These are phyloP conservation scores for Apophysomyces trapeziformis DNA, from an alignment of 371 early-diverging fungal species.

Conservation along the genomic window DNA sequence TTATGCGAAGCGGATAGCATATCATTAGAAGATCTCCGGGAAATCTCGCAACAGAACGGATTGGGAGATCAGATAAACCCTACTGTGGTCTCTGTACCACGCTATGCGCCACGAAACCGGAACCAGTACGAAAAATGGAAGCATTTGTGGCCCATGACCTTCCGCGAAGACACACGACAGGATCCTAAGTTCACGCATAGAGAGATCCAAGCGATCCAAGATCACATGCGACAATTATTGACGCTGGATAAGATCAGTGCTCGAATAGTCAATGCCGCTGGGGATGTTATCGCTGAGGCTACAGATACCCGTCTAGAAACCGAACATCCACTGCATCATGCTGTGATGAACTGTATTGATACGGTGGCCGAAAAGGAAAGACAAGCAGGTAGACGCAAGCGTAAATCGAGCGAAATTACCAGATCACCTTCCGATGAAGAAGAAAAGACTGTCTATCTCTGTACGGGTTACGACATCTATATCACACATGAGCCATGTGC, in stretches of 20 bases:
- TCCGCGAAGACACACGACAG: conserved; percentile 60
- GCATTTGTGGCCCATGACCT: conserved; percentile 62
- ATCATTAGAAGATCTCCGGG: conserved; percentile 15
- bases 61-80: conserved; percentile 22
- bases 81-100: conserved; percentile 36
- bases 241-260: conserved; percentile 30
- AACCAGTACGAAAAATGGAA: conserved; percentile 65
- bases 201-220: conserved; percentile 41
- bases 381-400: conserved; percentile 31
- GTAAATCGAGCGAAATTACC: conserved; percentile 25
- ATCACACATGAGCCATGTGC: conserved; percentile 71
- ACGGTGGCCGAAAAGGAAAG: conserved; percentile 42
- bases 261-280: conserved; percentile 51
- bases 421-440: conserved; percentile 1
- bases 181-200: conserved; percentile 51
- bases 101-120: conserved; percentile 57
- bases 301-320: conserved; percentile 49
- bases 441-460: conserved; percentile 50
- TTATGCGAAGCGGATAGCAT: conserved; percentile 33
- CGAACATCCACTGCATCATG: conserved; percentile 62
- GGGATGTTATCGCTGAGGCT: conserved; percentile 46
- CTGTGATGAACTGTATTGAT: conserved; percentile 66
- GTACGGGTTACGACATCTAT: conserved; percentile 67
- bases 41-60: conserved; percentile 22
- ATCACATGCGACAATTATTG: conserved; percentile 41